These are phyloP conservation scores for Zygotorulaspora chibaensis DNA, from an alignment of 805 yeast species.

Conservation along the genomic window DNA sequence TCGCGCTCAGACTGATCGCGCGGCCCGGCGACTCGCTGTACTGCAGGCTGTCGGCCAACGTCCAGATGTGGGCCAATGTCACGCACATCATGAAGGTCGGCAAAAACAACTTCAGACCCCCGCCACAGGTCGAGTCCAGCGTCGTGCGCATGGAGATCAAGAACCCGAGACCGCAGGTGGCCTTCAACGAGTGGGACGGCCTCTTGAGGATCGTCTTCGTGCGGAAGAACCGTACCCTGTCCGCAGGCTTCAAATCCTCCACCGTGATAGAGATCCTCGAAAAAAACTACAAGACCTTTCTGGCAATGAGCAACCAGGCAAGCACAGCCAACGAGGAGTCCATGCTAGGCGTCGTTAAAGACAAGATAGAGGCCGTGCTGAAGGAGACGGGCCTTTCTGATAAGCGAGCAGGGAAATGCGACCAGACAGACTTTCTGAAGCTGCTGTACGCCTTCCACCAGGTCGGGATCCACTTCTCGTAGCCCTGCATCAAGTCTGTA, in stretches of 20 bases:
- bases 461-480: conserved; percentile 95
- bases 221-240: conserved; percentile 86
- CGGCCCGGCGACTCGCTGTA: conserved; percentile 94
- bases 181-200: conserved; percentile 97
- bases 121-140: conserved; percentile 96
- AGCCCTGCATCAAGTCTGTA: conserved; percentile 13
- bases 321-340: conserved; percentile 43
- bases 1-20: conserved; percentile 88
- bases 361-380: conserved; percentile 68
- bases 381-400: conserved; percentile 76
- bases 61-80: conserved; percentile 99
- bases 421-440: conserved; percentile 87
- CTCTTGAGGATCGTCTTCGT: conserved; percentile 85
- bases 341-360: conserved; percentile 48
- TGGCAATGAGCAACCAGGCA: conserved; percentile 47
- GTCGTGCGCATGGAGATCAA: conserved; percentile 93
- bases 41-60: conserved; percentile 92
- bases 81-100: conserved; percentile 99
- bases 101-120: conserved; percentile 92
- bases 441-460: conserved; percentile 90
- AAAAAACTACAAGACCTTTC: conserved; percentile 77
- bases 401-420: conserved; percentile 88
- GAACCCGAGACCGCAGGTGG: conserved; percentile 88
- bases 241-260: conserved; percentile 85
- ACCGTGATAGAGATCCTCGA: conserved; percentile 79